A percentile compares a stretch with the other conserved stretches of the same genome.
Evolutionary conservation across 2,329 filamentous ascomycete species (phyloP).

Genomic region (Pseudogymnoascus sp.): DNA sequence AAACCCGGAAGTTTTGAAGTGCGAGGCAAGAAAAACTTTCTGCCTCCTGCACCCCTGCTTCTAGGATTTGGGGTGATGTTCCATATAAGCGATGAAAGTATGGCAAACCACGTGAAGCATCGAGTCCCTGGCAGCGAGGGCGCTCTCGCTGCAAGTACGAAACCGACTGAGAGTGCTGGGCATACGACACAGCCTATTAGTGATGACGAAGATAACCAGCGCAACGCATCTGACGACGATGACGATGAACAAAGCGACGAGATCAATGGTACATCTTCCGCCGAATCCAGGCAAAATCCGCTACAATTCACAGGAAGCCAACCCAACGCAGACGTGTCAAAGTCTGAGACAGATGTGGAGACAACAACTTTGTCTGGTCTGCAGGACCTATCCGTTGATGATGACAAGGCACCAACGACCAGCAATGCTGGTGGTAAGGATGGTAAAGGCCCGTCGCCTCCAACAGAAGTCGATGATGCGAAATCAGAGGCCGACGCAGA

Average conservation of each 20-base stretch:
- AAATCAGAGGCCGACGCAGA: constrained; percentile 28
- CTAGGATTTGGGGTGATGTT: constrained; percentile 86
- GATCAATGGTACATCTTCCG: constrained; percentile 23
- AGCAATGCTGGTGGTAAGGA: not conserved
- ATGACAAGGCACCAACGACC: constrained; percentile 13
- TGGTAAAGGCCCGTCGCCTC: not conserved
- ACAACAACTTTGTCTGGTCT: constrained; percentile 20
- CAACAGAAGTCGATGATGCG: constrained; percentile 28
- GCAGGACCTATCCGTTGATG: not conserved
- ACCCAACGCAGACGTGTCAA: constrained; percentile 16
- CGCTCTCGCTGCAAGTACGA: not conserved
- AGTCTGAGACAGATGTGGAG: constrained; percentile 25
- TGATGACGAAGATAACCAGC: constrained; percentile 15
- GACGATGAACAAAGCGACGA: constrained; percentile 24
- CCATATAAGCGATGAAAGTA: constrained; percentile 80
- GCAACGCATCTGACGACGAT: constrained; percentile 24
- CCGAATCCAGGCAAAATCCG: constrained; percentile 15
- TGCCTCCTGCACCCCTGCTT: constrained; percentile 79
- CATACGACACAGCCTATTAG: not conserved
- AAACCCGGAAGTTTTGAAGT: constrained; percentile 72
- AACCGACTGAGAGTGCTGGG: not conserved
- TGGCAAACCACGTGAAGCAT: constrained; percentile 71
- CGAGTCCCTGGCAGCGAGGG: constrained; percentile 39
- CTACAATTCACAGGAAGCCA: not conserved
- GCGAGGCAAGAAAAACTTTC: constrained; percentile 79